Percentiles rank a stretch among this genome's conserved stretches.
These are phyloP conservation scores for Podospora sp. DNA, from an alignment of 495 filamentous ascomycete species.

Conservation along the genomic window DNA sequence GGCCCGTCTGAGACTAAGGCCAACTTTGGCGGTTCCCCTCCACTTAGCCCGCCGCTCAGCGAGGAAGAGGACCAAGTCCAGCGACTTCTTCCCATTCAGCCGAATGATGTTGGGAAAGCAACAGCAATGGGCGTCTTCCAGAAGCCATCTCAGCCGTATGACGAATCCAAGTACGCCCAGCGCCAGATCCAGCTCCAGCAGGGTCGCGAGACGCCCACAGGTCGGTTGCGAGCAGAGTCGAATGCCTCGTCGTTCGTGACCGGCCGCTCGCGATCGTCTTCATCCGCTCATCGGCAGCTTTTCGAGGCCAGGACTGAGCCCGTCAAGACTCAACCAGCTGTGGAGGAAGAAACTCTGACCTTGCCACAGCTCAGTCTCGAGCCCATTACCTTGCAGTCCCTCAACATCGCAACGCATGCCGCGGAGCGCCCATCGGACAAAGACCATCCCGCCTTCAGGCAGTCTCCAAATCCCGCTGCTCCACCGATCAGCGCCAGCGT, in stretches of 20 bases:
- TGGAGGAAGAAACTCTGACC: slow-evolving; percentile 43
- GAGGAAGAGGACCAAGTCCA: slow-evolving; percentile 63
- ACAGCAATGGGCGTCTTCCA: slow-evolving; percentile 85
- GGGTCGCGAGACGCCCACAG: slow-evolving; percentile 57
- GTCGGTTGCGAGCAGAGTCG: slow-evolving; percentile 37
- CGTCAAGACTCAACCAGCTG: slow-evolving; percentile 19
- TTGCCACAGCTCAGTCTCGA: background rate
- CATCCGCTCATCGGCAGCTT: slow-evolving; percentile 30
- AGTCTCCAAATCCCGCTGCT: slow-evolving; percentile 40
- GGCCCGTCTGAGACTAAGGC: slow-evolving; percentile 42
- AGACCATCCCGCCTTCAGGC: slow-evolving; percentile 51
- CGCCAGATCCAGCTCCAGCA: slow-evolving; percentile 79
- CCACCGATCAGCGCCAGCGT: slow-evolving; percentile 34
- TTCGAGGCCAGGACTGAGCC: slow-evolving; percentile 26
- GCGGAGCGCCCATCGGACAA: slow-evolving; percentile 45
- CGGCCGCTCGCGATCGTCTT: slow-evolving; percentile 39
- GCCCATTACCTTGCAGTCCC: slow-evolving; percentile 39
- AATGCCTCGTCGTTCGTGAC: slow-evolving; percentile 32
- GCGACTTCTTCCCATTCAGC: slow-evolving; percentile 62
- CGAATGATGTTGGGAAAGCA: slow-evolving; percentile 80
- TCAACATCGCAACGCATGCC: slow-evolving; percentile 23
- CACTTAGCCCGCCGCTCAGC: slow-evolving; percentile 73
- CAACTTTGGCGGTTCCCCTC: slow-evolving; percentile 57
- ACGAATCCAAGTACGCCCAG: slow-evolving; percentile 82
- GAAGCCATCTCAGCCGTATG: slow-evolving; percentile 72